Percentiles rank a stretch among this genome's conserved stretches.
phyloP scores from a whole-genome alignment of 2,329 filamentous ascomycete genomes.

The Trichoderma lentiforme region DNA sequence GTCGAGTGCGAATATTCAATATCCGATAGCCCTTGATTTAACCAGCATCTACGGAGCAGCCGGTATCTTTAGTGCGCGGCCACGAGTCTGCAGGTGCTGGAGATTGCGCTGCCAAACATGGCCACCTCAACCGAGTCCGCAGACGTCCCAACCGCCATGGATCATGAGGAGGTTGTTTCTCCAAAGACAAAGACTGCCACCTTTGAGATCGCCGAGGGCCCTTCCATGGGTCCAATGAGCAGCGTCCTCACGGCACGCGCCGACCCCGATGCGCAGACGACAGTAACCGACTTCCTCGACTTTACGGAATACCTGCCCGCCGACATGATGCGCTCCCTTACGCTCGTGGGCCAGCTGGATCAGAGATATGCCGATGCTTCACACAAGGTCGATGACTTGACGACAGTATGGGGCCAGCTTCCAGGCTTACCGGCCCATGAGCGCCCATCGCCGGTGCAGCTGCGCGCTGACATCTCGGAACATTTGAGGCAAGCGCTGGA shows the following conservation, averaged over 20 bases:
- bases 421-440: constrained; percentile 47
- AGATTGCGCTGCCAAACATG: constrained; percentile 22
- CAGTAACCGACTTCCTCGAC: constrained; percentile 68
- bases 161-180: constrained; percentile 27
- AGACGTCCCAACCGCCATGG: constrained; percentile 20
- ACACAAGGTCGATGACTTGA: constrained; percentile 52
- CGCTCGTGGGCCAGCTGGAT: constrained; percentile 63
- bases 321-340: constrained; percentile 63
- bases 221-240: constrained; percentile 35
- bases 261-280: constrained; percentile 65
- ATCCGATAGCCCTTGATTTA: neutral
- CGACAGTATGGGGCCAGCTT: constrained; percentile 54
- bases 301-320: constrained; percentile 67
- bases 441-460: constrained; percentile 46
- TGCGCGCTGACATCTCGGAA: constrained; percentile 60
- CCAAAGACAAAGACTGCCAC: constrained; percentile 30
- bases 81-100: neutral
- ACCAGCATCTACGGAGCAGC: neutral
- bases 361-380: constrained; percentile 56
- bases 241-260: constrained; percentile 49
- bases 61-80: neutral
- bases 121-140: constrained; percentile 23
- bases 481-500: constrained; percentile 52
- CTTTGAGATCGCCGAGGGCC: constrained; percentile 25
- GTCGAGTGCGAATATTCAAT: neutral